phyloP scores from a whole-genome alignment of 345 rosid genomes.

The Rhizophora apiculata region DNA sequence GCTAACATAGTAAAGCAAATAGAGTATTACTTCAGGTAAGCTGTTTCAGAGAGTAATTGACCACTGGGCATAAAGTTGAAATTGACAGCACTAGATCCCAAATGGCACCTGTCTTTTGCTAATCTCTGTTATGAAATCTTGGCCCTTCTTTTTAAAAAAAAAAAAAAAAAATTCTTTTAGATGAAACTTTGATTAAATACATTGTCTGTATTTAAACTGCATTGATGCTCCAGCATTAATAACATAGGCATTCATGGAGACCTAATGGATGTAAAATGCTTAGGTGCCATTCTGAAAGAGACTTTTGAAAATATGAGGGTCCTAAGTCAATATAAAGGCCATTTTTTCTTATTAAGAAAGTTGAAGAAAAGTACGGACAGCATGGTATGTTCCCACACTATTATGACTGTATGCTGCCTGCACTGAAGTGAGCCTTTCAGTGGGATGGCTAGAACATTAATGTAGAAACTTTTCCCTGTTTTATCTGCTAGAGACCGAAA shows the following conservation, averaged over 20 bases:
- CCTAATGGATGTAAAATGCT: neutral
- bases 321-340: neutral
- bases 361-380: neutral
- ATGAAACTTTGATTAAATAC: neutral
- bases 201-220: neutral
- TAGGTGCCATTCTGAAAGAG: neutral
- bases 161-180: neutral
- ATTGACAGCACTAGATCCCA: neutral
- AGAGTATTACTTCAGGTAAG: slow-evolving; percentile 94
- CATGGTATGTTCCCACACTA: neutral
- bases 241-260: neutral
- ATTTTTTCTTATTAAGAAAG: neutral
- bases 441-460: neutral
- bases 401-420: neutral
- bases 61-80: neutral
- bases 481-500: neutral
- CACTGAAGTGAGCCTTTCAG: neutral
- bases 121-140: neutral
- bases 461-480: too few species aligned
- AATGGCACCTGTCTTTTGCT: neutral
- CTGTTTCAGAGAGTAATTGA: neutral
- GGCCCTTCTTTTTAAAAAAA: neutral
- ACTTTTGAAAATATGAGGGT: neutral
- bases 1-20: slow-evolving; percentile 62
- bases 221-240: neutral